Percentiles rank a stretch among this genome's conserved stretches.
phyloP scores from a whole-genome alignment of 2,329 filamentous ascomycete species.

The Fusarium praegraminearum region DNA sequence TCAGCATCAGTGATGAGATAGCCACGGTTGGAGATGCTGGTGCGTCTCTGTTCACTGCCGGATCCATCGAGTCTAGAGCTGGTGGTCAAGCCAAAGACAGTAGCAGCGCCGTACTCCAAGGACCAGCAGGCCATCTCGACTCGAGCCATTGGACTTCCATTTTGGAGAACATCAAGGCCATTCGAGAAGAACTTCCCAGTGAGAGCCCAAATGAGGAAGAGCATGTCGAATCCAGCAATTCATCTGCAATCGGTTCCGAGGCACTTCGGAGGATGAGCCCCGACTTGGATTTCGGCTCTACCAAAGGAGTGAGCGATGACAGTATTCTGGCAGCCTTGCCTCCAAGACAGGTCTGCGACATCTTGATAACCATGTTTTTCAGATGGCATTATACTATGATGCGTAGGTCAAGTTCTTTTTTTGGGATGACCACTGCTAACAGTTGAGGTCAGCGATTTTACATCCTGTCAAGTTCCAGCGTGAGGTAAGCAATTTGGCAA shows the following conservation, averaged over 20 bases:
- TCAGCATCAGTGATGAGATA: fast-evolving
- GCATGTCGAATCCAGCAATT: fast-evolving
- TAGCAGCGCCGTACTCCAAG: fast-evolving
- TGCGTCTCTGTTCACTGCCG: fast-evolving
- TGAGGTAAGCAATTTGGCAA: background rate
- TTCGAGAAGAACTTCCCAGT: slow-evolving; percentile 48
- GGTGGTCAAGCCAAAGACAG: fast-evolving
- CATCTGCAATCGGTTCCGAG: background rate
- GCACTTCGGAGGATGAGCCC: background rate
- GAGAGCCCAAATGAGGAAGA: background rate
- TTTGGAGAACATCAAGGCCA: slow-evolving; percentile 51
- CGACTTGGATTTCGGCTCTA: background rate
- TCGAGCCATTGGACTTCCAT: slow-evolving; percentile 53
- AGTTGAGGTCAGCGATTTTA: slow-evolving; percentile 35
- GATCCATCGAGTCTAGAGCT: background rate
- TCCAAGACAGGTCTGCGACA: slow-evolving; percentile 46
- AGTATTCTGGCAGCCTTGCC: slow-evolving; percentile 43
- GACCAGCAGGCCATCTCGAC: slow-evolving; percentile 44
- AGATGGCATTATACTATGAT: slow-evolving; percentile 43
- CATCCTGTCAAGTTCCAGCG: slow-evolving; percentile 48
- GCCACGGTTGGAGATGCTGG: fast-evolving
- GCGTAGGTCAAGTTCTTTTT: slow-evolving; percentile 25
- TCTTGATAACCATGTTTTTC: slow-evolving; percentile 51
- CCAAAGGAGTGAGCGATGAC: background rate
- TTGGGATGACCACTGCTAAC: too few relatives aligned